Base-by-base conservation (phyloP, 2,329 filamentous ascomycete genomes). In the Xylaria sp. region DNA sequence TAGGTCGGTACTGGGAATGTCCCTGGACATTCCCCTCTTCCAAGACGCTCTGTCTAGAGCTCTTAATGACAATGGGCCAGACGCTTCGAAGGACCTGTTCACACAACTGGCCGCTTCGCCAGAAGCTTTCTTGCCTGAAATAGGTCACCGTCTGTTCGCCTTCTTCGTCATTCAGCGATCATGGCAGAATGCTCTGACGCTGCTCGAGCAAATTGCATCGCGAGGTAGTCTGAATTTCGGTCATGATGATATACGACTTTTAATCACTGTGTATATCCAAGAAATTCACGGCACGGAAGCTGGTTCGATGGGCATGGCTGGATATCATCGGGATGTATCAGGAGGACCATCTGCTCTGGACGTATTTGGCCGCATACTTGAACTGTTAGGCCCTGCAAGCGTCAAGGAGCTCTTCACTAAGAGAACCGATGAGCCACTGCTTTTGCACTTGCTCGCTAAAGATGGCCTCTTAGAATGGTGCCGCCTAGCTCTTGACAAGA, bases 401-500 rank as follows among this genome's bases (percentile, higher is more conserved):
- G 5, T 25, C 15, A 20, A 33, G 42, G 27, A 57, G 13, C 15
- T 57, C 38, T 22, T 31, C 38, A 57, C 27, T 15, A 45, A n/a
- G 6, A 10, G 11, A 2, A 5, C 25, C 13, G 36, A 57, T 33
- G 54, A 45, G 4, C n/a, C 11, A 17, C 29, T 27, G 13, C n/a
- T 47, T 20, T 10, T 44, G 1, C 38, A 44, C 38, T 25, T 49
- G 3, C 39, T 59, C 2, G 44, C 56, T n/a, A 59, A 59, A 25
- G 6, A 47, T 59, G 56, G 56, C 44, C 56, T 59, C 15, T 33
- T 49, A 20, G 25, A 59, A 49, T 59, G 56, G 56, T 59, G 44
- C 29, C 56, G 44, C 39, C 20, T 47, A 15, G 29, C 20, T 25
- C 29, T 59, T 15, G 25, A 6, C n/a, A 49, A 27, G 29, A 38